Evolutionary conservation across 768 basidiomycete species (phyloP).

Genomic region (Suillus weaverae): DNA sequence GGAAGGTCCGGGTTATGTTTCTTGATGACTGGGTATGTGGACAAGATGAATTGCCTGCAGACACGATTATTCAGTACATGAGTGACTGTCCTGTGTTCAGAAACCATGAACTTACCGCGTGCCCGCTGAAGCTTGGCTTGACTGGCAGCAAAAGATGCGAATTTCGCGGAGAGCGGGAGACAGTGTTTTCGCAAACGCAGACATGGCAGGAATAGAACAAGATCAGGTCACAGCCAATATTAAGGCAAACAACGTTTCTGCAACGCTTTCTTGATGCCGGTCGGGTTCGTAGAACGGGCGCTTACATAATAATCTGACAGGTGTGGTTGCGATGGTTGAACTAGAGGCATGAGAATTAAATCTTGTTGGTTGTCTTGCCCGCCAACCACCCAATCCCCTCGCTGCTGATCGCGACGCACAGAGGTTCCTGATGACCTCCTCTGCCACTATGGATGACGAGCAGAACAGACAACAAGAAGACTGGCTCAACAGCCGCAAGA

Average conservation of each 20-base stretch:
- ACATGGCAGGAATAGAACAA: conserved; percentile 42
- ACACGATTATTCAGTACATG: conserved; percentile 3
- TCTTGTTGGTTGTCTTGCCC: conserved; percentile 21
- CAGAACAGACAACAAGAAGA: conserved; percentile 61
- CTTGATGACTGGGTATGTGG: conserved; percentile 75
- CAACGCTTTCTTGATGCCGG: conserved; percentile 8
- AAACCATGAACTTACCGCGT: conserved; percentile 54
- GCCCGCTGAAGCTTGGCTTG: conserved; percentile 72
- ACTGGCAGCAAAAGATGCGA: conserved; percentile 78
- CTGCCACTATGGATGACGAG: conserved; percentile 51
- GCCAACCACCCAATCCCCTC: conserved; percentile 14
- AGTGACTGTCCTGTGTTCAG: background rate
- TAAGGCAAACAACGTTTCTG: conserved; percentile 10
- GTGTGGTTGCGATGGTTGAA: conserved; percentile 10
- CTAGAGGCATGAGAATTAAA: conserved; percentile 13
- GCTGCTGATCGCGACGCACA: conserved; percentile 15
- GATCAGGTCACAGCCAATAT: conserved; percentile 11
- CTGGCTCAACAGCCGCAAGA: conserved; percentile 67
- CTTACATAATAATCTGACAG: conserved; percentile 29
- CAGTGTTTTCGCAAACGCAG: conserved; percentile 67
- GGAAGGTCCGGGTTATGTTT: conserved; percentile 86
- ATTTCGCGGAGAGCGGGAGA: conserved; percentile 80
- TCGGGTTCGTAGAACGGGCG: background rate
- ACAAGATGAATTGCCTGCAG: conserved; percentile 75
- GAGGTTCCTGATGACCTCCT: conserved; percentile 6